Evolutionary conservation across 106 monocot genomes (phyloP), one percentile per base, ranked within the genome.

Genomic region (Alisma plantagoaquatica): DNA sequence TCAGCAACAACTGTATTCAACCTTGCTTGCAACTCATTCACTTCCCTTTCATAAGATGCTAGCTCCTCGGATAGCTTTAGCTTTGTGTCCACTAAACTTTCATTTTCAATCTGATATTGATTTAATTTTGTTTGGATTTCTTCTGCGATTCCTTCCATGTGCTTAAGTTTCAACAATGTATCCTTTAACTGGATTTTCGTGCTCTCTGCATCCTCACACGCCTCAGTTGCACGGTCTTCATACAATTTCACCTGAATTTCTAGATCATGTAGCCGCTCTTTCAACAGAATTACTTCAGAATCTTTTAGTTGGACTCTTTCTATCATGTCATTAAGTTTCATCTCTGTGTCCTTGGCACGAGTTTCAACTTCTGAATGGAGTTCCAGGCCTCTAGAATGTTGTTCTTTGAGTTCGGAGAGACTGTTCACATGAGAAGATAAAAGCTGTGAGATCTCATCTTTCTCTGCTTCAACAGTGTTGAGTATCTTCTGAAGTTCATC

Each of bases 381-480:
- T 43, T 84, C 77, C 63, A 80, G 54, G 8, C 51, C 63, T 63
- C 72, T 84, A 27, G 80, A 66, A 57, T 77, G 77, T 29, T 84
- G 56, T 69, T 77, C 72, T 74, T 33, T 67, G 43, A 82, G 65
- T 41, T 78, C 81, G 51, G 81, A 60, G 30, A 73, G 49, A 48
- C 33, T 46, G 29, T 76, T 76, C n/a, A 41, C 59, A 33, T 56
- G 75, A 51, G 61, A 67, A 46, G 64, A 51, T 62, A 82, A 65
- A 33, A 78, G 73, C 48, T 47, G 54, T 22, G 57, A 62, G 28
- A 49, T 52, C 10, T 42, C 65, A 29, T 79, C 76, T 69, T 77
- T 90, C 53, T 98, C 85, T 45, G 54, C 65, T 27, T 54, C 60
- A 30, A 64, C 57, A 14, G 71, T 51, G 56, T 53, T 60, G 41